Conservation (phyloP, 805 yeast species). For the Nakazawaea laoshanensis region DNA sequence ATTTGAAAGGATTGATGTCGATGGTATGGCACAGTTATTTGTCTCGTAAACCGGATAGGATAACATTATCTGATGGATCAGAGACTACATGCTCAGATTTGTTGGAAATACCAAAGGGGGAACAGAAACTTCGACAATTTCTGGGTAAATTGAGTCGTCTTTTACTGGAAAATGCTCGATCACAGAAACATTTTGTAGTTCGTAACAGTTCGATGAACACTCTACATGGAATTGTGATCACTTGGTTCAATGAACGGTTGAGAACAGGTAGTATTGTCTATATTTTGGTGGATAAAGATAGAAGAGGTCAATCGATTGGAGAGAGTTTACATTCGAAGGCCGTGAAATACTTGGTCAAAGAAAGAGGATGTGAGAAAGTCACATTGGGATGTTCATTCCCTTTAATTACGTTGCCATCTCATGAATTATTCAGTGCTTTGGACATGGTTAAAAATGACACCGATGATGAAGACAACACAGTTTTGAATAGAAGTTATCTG, state of each 20-base stretch:
- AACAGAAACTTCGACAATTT: conserved; percentile 13
- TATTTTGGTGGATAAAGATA: conserved; percentile 43
- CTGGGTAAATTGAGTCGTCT: conserved; percentile 14
- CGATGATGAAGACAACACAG: neutral
- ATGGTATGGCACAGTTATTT: conserved; percentile 31
- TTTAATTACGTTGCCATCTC: conserved; percentile 19
- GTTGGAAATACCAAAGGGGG: conserved; percentile 17
- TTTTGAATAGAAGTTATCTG: neutral
- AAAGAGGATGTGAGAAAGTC: conserved; percentile 29
- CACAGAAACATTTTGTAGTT: conserved; percentile 43
- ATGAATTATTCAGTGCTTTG: conserved; percentile 11
- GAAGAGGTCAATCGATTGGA: conserved; percentile 47
- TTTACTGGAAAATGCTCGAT: conserved; percentile 15
- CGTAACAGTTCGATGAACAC: conserved; percentile 47
- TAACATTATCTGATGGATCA: too few species aligned
- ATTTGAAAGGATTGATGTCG: conserved; percentile 37
- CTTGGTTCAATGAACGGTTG: conserved; percentile 36
- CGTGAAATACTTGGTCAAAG: conserved; percentile 36
- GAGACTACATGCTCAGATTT: too few species aligned
- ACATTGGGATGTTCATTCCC: conserved; percentile 41
- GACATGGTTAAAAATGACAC: neutral
- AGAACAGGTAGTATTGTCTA: conserved; percentile 35
- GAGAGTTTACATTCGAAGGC: conserved; percentile 46
- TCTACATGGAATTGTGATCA: conserved; percentile 43
- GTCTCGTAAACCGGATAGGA: neutral